These are phyloP conservation scores for Clarireedia hainanense DNA, from an alignment of 2,329 filamentous ascomycete genomes.

Conservation along the genomic window DNA sequence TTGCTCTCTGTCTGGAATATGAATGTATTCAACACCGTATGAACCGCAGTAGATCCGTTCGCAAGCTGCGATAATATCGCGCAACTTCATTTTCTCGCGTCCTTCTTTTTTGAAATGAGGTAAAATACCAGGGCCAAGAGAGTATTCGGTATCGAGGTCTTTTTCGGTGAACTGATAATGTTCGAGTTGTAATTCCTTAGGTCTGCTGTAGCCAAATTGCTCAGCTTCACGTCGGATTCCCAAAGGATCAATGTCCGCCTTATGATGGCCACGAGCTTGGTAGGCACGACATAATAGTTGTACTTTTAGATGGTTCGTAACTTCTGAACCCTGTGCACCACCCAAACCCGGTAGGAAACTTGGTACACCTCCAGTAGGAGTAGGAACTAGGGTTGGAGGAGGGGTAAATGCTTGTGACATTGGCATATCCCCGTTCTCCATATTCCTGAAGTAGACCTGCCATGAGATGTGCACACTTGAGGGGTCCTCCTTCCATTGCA, in stretches of 20 bases:
- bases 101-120: conserved; percentile 85
- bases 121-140: conserved; percentile 86
- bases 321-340: conserved; percentile 64
- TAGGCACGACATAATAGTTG: conserved; percentile 95
- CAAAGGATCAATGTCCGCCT: conserved; percentile 93
- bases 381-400: conserved; percentile 83
- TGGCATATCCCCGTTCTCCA: conserved; percentile 97
- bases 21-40: conserved; percentile 98
- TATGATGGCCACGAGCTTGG: conserved; percentile 96
- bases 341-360: conserved; percentile 63
- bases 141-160: conserved; percentile 88
- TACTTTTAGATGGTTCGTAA: conserved; percentile 96
- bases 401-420: conserved; percentile 95
- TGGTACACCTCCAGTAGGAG: conserved; percentile 70
- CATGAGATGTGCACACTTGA: conserved; percentile 94
- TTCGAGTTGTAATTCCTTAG: conserved; percentile 86
- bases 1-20: conserved; percentile 94
- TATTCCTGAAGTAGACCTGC: conserved; percentile 99
- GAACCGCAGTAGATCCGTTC: conserved; percentile 95
- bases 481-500: conserved; percentile 93
- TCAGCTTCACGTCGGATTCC: conserved; percentile 82
- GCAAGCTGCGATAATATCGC: conserved; percentile 88
- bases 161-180: conserved; percentile 94
- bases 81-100: conserved; percentile 91
- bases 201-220: conserved; percentile 77